Conservation (phyloP, 1,139 yeast species). For the Kodamaea suecica region DNA sequence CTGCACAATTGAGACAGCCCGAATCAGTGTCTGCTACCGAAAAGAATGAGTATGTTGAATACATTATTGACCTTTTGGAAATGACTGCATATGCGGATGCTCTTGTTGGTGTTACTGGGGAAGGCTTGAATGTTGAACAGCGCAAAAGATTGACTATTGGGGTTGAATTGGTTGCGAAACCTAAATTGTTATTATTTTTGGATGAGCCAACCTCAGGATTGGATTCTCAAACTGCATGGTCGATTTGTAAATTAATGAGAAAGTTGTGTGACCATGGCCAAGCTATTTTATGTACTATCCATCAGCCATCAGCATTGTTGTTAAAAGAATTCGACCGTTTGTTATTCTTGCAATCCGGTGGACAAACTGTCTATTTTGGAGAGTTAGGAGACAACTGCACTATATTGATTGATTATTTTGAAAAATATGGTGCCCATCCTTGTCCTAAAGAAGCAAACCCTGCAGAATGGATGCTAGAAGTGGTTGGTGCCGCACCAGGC, state of each 20-base stretch:
- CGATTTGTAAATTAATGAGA: conserved; percentile 72
- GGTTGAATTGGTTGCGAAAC: conserved; percentile 86
- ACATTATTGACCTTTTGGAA: conserved; percentile 64
- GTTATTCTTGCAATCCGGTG: conserved; percentile 69
- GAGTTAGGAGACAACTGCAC: conserved; percentile 66
- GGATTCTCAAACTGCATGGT: conserved; percentile 92
- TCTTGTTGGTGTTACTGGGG: conserved; percentile 80
- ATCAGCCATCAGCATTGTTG: conserved; percentile 77
- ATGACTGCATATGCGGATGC: conserved; percentile 78
- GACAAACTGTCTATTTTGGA: conserved; percentile 78
- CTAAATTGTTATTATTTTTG: conserved; percentile 71
- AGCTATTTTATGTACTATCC: conserved; percentile 79
- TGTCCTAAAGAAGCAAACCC: conserved; percentile 66
- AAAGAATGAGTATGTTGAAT: conserved; percentile 69
- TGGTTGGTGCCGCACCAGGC: conserved; percentile 81
- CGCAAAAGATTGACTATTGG: conserved; percentile 83
- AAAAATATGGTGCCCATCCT: conserved; percentile 59
- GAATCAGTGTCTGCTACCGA: conserved; percentile 49
- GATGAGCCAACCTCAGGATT: conserved; percentile 95
- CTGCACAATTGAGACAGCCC: conserved; percentile 76
- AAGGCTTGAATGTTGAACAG: conserved; percentile 77
- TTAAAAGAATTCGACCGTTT: conserved; percentile 77
- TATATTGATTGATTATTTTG: conserved; percentile 65
- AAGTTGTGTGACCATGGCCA: conserved; percentile 76
- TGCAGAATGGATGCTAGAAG: conserved; percentile 81